A percentile compares a stretch with the other conserved stretches of the same genome.
Conservation (phyloP, 495 filamentous ascomycete genomes). For the Acidiella bohemica region DNA sequence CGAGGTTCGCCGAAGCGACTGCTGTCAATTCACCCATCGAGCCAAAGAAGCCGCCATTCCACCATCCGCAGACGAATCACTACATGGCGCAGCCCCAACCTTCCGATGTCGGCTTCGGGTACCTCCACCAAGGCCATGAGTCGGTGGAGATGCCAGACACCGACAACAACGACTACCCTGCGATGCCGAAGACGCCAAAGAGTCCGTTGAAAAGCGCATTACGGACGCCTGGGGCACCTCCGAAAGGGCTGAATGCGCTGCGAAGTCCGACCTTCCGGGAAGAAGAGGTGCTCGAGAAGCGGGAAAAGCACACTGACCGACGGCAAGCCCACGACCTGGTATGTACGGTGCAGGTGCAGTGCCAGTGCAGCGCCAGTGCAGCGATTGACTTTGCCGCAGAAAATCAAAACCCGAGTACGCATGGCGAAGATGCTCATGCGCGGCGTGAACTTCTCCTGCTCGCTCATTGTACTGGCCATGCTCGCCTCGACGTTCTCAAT, state of each 20-base stretch:
- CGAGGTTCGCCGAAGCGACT: conserved; percentile 84
- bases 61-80: conserved; percentile 36
- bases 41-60: conserved; percentile 46
- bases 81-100: conserved; percentile 52
- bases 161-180: conserved; percentile 31
- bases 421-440: conserved; percentile 90
- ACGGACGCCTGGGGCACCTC: conserved; percentile 69
- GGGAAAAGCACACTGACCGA: conserved; percentile 64
- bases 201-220: conserved; percentile 62
- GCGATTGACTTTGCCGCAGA: conserved; percentile 50
- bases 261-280: conserved; percentile 82
- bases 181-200: conserved; percentile 54
- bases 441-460: conserved; percentile 90
- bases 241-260: conserved; percentile 42
- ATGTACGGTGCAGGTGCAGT: no score
- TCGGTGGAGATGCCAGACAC: conserved; percentile 36
- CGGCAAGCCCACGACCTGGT: conserved; percentile 77
- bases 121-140: conserved; percentile 52
- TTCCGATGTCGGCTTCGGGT: conserved; percentile 84
- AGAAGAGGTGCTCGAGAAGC: conserved; percentile 60
- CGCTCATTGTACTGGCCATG: conserved; percentile 83
- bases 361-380: no score
- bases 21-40: conserved; percentile 75
- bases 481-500: conserved; percentile 71
- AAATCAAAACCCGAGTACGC: conserved; percentile 82